A percentile compares a stretch with the other conserved stretches of the same genome.
These are phyloP conservation scores for Acacia confusa DNA, from an alignment of 306 rosid genomes.

Conservation along the genomic window DNA sequence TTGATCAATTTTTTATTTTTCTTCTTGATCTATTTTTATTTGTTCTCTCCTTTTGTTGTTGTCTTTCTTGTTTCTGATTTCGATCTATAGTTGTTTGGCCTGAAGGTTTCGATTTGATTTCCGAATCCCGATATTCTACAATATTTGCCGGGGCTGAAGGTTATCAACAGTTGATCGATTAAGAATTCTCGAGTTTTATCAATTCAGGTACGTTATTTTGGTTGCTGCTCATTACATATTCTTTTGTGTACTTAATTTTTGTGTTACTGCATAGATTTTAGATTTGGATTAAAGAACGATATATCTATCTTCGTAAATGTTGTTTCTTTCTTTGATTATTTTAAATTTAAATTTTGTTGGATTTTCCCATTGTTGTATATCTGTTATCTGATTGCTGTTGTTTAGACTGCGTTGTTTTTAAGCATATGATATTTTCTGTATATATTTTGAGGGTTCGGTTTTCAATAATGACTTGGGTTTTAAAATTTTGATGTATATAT, in stretches of 20 bases:
- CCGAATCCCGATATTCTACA: not conserved
- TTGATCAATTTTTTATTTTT: not conserved
- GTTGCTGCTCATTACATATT: not conserved
- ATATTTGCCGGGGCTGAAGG: conserved; percentile 5
- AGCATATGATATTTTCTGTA: not conserved
- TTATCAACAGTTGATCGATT: not conserved
- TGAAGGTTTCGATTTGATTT: conserved; percentile 10
- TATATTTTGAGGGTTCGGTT: not conserved
- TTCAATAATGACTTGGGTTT: not conserved
- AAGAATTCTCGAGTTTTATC: conserved; percentile 3
- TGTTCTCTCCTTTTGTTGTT: too few species aligned
- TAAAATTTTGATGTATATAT: not conserved
- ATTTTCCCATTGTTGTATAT: too few species aligned
- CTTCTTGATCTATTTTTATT: not conserved
- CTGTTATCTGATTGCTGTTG: not conserved
- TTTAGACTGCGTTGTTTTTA: not conserved
- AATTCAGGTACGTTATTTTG: conserved; percentile 13
- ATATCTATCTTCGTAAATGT: not conserved
- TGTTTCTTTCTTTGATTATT: not conserved
- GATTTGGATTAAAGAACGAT: not conserved
- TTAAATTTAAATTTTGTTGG: not conserved
- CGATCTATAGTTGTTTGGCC: too few species aligned
- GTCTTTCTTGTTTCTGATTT: too few species aligned
- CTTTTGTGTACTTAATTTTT: not conserved
- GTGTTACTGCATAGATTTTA: not conserved